phyloP scores from a whole-genome alignment of 345 rosid genomes.

The Arabis alpina region DNA sequence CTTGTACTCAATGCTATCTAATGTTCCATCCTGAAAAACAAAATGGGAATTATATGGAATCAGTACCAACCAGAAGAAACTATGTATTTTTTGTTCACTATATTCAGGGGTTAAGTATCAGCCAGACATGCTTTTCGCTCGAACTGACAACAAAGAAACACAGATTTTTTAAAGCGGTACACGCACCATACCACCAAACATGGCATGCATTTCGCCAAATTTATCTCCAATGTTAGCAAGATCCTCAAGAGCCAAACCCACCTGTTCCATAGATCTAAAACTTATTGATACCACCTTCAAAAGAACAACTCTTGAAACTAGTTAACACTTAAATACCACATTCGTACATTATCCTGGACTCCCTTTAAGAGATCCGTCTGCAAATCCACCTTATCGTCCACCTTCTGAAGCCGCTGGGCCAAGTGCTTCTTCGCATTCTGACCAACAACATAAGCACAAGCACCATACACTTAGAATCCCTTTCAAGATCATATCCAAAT shows the following conservation, averaged over 20 bases:
- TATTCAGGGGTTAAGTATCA: background rate
- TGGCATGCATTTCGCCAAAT: slow-evolving; percentile 61
- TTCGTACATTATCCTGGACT: slow-evolving; percentile 66
- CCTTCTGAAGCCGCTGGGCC: slow-evolving; percentile 70
- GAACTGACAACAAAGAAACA: background rate
- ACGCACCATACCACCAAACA: slow-evolving; percentile 76
- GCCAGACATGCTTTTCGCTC: background rate
- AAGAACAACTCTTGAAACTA: background rate
- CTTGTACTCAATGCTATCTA: slow-evolving; percentile 72
- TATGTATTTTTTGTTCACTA: background rate
- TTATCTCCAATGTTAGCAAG: slow-evolving; percentile 64
- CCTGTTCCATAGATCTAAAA: slow-evolving; percentile 50
- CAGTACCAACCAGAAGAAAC: slow-evolving; percentile 27
- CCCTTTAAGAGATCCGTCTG: slow-evolving; percentile 76
- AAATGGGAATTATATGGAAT: slow-evolving; percentile 5
- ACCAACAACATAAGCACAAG: slow-evolving; percentile 31
- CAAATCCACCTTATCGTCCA: slow-evolving; percentile 79
- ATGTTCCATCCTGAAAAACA: slow-evolving; percentile 75
- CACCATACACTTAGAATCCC: slow-evolving; percentile 20
- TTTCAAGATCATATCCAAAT: background rate
- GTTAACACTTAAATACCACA: background rate
- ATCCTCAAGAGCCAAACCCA: slow-evolving; percentile 61
- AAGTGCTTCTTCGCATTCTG: slow-evolving; percentile 89
- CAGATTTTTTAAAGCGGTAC: background rate
- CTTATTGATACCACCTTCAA: slow-evolving; percentile 18